Percentiles rank a stretch among this genome's conserved stretches.
Evolutionary conservation across 2,329 filamentous ascomycete species (phyloP).

Genomic region (Clarireedia sp.): DNA sequence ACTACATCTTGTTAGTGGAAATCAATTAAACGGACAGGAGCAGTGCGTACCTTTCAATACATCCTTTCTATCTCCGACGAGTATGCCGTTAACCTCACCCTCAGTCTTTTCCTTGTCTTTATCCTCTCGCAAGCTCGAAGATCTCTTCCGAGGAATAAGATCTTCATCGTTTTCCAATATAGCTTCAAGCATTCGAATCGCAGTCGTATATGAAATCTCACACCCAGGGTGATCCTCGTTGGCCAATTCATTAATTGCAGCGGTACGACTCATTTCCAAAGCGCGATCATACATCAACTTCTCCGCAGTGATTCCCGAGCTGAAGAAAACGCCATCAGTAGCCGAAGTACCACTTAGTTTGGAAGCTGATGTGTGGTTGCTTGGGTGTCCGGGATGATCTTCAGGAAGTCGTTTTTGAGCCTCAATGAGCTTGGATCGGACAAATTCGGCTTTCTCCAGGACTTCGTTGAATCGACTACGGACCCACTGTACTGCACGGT

Average conservation of each 20-base stretch:
- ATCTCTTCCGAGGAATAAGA: conserved; percentile 34
- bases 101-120: conserved; percentile 36
- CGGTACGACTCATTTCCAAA: conserved; percentile 89
- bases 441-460: conserved; percentile 89
- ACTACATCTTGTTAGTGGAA: conserved; percentile 35
- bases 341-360: conserved; percentile 44
- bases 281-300: conserved; percentile 98
- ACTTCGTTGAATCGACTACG: conserved; percentile 93
- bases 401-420: conserved; percentile 76
- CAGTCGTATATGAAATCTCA: conserved; percentile 87
- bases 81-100: conserved; percentile 46
- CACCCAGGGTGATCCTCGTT: conserved; percentile 82
- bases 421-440: conserved; percentile 79
- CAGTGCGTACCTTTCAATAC: conserved; percentile 59
- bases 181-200: conserved; percentile 90
- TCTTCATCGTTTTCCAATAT: conserved; percentile 79
- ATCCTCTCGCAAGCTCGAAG: conserved; percentile 34
- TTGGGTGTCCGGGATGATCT: conserved; percentile 80
- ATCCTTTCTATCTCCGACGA: conserved; percentile 64
- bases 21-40: background rate
- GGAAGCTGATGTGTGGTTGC: conserved; percentile 59
- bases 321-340: conserved; percentile 73
- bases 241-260: conserved; percentile 91
- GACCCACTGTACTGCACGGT: conserved; percentile 92
- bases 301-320: conserved; percentile 84